Conservation (phyloP, 2,329 filamentous ascomycete genomes). For the Exophiala sp. region DNA sequence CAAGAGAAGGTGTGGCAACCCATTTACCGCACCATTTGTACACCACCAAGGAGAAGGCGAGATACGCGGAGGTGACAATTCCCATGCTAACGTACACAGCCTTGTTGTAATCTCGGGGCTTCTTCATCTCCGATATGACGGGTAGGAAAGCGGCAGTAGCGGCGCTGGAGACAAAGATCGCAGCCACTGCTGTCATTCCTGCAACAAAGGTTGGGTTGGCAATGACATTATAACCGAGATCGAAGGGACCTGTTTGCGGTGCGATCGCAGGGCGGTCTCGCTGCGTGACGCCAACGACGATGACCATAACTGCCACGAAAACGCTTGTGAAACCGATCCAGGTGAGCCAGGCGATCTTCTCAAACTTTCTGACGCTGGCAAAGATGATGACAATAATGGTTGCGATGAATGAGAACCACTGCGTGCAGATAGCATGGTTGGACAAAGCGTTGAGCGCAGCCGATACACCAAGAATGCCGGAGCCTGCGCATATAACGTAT, state of each 20-base stretch:
- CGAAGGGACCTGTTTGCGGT: constrained; percentile 56
- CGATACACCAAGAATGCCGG: constrained; percentile 58
- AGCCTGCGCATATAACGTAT: constrained; percentile 37
- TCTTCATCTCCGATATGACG: constrained; percentile 36
- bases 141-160: constrained; percentile 42
- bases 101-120: constrained; percentile 33
- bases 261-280: constrained; percentile 59
- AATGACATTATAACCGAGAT: constrained; percentile 51
- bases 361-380: constrained; percentile 56
- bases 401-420: constrained; percentile 55
- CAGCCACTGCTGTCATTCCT: constrained; percentile 36
- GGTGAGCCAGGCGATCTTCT: constrained; percentile 60
- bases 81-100: constrained; percentile 40
- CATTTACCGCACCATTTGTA: constrained; percentile 35
- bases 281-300: constrained; percentile 57
- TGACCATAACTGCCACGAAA: constrained; percentile 56
- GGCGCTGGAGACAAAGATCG: constrained; percentile 42
- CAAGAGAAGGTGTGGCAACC: constrained; percentile 35
- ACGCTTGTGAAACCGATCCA: constrained; percentile 60
- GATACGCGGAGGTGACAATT: constrained; percentile 35
- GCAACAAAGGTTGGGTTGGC: constrained; percentile 34
- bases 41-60: constrained; percentile 32
- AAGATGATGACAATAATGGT: constrained; percentile 48
- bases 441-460: constrained; percentile 60
- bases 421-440: constrained; percentile 57